Conservation (phyloP, 2,329 filamentous ascomycete genomes). For the Colletotrichum graminicola region DNA sequence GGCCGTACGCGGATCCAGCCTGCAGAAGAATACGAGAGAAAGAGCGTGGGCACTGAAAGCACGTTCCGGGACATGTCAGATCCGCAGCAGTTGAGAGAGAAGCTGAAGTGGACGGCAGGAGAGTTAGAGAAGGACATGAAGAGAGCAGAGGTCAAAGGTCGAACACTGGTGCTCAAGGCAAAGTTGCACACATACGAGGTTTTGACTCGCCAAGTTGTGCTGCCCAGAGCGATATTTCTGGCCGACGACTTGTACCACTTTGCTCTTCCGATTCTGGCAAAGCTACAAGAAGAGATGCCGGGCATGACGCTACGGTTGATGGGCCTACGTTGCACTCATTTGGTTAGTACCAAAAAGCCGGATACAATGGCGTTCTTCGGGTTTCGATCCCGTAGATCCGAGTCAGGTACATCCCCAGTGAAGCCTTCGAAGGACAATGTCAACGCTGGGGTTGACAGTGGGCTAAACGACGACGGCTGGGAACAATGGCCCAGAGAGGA, state of each 20-base stretch:
- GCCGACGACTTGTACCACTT: slow-evolving; percentile 88
- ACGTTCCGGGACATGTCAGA: slow-evolving; percentile 87
- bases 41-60: slow-evolving; percentile 93
- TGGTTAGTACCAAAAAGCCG: slow-evolving; percentile 86
- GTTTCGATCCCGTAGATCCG: slow-evolving; percentile 55
- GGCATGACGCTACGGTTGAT: slow-evolving; percentile 85
- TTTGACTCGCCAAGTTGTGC: slow-evolving; percentile 82
- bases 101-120: slow-evolving; percentile 83
- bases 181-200: slow-evolving; percentile 97
- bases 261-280: slow-evolving; percentile 84
- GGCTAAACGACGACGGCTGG: slow-evolving; percentile 64
- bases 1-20: slow-evolving; percentile 88
- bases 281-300: slow-evolving; percentile 86
- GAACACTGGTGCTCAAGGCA: slow-evolving; percentile 91
- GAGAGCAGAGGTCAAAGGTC: slow-evolving; percentile 84
- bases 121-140: slow-evolving; percentile 89
- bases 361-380: slow-evolving; percentile 86
- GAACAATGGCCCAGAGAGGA: slow-evolving; percentile 78
- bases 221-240: slow-evolving; percentile 76
- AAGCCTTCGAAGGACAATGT: slow-evolving; percentile 39
- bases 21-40: slow-evolving; percentile 89
- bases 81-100: slow-evolving; percentile 76
- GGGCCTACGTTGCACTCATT: slow-evolving; percentile 88
- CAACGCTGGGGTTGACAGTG: slow-evolving; percentile 54
- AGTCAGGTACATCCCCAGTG: slow-evolving; percentile 38